Evolutionary conservation across 495 filamentous ascomycete genomes (phyloP).

Genomic region (Immersiella caudata): DNA sequence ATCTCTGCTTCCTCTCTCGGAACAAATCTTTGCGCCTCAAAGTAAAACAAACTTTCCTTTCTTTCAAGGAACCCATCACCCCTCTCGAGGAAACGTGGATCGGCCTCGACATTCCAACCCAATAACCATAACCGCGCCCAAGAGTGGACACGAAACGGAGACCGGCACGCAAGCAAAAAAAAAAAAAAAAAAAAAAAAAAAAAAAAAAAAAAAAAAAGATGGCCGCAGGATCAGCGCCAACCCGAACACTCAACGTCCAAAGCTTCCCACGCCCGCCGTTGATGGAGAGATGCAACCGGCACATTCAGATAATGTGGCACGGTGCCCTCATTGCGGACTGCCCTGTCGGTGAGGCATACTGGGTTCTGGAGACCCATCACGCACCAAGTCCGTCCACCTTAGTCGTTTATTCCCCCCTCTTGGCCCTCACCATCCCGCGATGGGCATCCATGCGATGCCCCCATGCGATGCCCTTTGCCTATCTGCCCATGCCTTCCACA

Average conservation of each 20-base stretch:
- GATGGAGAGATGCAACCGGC: slow-evolving; percentile 51
- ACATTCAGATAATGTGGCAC: slow-evolving; percentile 58
- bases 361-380: slow-evolving; percentile 63
- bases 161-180: neutral
- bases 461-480: neutral
- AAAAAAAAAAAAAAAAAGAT: no score
- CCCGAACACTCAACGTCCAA: slow-evolving; percentile 49
- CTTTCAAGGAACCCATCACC: neutral
- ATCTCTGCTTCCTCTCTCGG: neutral
- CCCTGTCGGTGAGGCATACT: slow-evolving; percentile 55
- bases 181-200: no score
- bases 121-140: neutral
- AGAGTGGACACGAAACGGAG: slow-evolving; percentile 1
- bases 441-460: neutral
- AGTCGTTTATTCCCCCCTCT: slow-evolving; percentile 1
- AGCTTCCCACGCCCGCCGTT: slow-evolving; percentile 61
- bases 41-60: neutral
- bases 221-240: slow-evolving; percentile 4
- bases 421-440: slow-evolving; percentile 4
- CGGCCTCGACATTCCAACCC: neutral
- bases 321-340: slow-evolving; percentile 54
- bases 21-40: slow-evolving; percentile 4
- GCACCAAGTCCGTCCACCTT: slow-evolving; percentile 49
- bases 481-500: neutral
- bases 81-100: neutral